These are phyloP conservation scores for Penicillium atrosanguineum DNA, from an alignment of 495 filamentous ascomycete genomes.

Conservation along the genomic window DNA sequence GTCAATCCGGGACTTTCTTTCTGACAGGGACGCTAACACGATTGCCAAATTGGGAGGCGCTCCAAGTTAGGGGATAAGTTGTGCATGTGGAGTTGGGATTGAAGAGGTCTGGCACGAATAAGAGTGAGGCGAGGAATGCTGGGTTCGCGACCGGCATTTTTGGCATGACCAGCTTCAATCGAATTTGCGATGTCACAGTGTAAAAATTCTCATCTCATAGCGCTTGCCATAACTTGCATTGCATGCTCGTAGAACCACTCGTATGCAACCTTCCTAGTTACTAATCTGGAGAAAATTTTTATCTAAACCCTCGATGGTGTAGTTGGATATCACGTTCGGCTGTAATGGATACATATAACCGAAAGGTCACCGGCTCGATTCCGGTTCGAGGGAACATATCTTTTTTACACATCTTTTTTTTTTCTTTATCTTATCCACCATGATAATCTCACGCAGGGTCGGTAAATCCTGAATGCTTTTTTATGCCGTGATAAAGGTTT, in stretches of 20 bases:
- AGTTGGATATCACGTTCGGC: slow-evolving; percentile 4
- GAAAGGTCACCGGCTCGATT: slow-evolving; percentile 10
- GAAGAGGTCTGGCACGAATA: neutral
- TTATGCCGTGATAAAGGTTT: too few species aligned
- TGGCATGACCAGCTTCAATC: neutral
- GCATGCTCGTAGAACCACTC: too few species aligned
- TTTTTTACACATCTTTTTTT: neutral
- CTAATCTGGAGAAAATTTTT: neutral
- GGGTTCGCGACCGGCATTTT: neutral
- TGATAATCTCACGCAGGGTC: too few species aligned
- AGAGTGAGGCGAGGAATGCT: neutral
- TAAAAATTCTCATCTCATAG: neutral
- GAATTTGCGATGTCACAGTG: neutral
- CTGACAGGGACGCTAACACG: slow-evolving; percentile 18
- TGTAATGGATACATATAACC: slow-evolving; percentile 9
- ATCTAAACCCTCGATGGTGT: neutral
- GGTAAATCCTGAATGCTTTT: too few species aligned
- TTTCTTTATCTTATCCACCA: neutral
- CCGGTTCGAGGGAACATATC: slow-evolving; percentile 1
- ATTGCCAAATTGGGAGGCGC: slow-evolving; percentile 5
- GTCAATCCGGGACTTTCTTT: slow-evolving; percentile 8
- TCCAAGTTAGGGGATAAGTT: neutral
- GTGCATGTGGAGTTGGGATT: neutral
- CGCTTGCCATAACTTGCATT: neutral
- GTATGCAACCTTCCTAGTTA: too few species aligned